These are phyloP conservation scores for Gloeostereum incarnatum DNA, from an alignment of 768 basidiomycete genomes.

Conservation along the genomic window DNA sequence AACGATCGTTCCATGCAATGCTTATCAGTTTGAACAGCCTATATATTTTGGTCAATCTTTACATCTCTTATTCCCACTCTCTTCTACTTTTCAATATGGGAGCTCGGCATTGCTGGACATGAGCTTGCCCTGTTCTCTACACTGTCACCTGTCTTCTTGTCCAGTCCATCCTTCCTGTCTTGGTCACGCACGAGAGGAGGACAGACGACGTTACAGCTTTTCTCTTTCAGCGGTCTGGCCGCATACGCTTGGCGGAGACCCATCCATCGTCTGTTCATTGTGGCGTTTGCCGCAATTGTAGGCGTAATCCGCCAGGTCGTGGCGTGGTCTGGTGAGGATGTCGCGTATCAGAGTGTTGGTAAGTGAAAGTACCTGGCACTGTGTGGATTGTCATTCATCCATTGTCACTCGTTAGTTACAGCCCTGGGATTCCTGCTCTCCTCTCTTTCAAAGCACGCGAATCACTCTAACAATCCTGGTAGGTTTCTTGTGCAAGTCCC, in stretches of 20 bases:
- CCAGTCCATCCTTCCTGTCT: conserved; percentile 29
- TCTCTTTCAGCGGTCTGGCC: conserved; percentile 43
- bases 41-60: conserved; percentile 76
- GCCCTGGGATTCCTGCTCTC: conserved; percentile 59
- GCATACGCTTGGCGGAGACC: conserved; percentile 46
- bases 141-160: conserved; percentile 60
- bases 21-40: conserved; percentile 37
- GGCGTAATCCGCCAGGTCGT: conserved; percentile 41
- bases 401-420: conserved; percentile 32
- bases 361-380: conserved; percentile 14
- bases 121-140: conserved; percentile 68
- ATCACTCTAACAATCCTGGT: conserved; percentile 79
- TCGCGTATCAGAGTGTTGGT: conserved; percentile 41
- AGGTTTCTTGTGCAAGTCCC: conserved; percentile 6
- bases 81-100: conserved; percentile 92
- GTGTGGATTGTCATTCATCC: neutral
- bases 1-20: conserved; percentile 6
- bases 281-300: conserved; percentile 43
- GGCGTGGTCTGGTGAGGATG: conserved; percentile 39
- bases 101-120: conserved; percentile 75
- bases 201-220: conserved; percentile 33
- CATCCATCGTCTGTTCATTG: conserved; percentile 42
- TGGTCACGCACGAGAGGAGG: conserved; percentile 41
- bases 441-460: conserved; percentile 65
- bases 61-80: conserved; percentile 72